These are phyloP conservation scores for Cyclostephanos tholiformis DNA, from an alignment of 108 stramenopile genomes.

Conservation along the genomic window DNA sequence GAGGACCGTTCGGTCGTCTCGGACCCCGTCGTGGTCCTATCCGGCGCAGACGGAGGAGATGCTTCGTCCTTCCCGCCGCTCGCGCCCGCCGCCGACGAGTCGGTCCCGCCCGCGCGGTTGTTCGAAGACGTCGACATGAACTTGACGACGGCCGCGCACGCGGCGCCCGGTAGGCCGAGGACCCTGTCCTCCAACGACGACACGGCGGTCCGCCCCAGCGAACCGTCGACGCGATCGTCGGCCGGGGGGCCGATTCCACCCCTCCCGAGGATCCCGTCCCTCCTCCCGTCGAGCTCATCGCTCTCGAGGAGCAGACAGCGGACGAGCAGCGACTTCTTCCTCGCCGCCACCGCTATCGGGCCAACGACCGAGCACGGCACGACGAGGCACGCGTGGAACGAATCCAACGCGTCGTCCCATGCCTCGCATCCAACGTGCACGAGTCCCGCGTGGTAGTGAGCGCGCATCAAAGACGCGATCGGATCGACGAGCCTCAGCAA, in stretches of 20 bases:
- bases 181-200: conserved; percentile 23
- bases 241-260: background rate
- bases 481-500: background rate
- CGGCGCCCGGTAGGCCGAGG: conserved; percentile 32
- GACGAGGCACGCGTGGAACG: conserved; percentile 66
- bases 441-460: conserved; percentile 68
- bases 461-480: conserved; percentile 49
- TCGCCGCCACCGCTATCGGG: conserved; percentile 57
- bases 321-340: conserved; percentile 73
- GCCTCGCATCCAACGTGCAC: conserved; percentile 63
- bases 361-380: conserved; percentile 53
- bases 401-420: conserved; percentile 58
- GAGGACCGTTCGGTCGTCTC: conserved; percentile 13
- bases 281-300: conserved; percentile 26
- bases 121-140: conserved; percentile 37
- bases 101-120: conserved; percentile 29
- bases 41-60: conserved; percentile 10
- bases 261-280: background rate
- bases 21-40: conserved; percentile 14
- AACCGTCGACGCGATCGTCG: background rate
- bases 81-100: background rate
- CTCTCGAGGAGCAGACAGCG: conserved; percentile 52
- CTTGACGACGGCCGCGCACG: conserved; percentile 26
- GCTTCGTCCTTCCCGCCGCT: conserved; percentile 6
- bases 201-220: conserved; percentile 8